Evolutionary conservation across 1,139 yeast species (phyloP).

Genomic region (Lodderomyces beijingensis): DNA sequence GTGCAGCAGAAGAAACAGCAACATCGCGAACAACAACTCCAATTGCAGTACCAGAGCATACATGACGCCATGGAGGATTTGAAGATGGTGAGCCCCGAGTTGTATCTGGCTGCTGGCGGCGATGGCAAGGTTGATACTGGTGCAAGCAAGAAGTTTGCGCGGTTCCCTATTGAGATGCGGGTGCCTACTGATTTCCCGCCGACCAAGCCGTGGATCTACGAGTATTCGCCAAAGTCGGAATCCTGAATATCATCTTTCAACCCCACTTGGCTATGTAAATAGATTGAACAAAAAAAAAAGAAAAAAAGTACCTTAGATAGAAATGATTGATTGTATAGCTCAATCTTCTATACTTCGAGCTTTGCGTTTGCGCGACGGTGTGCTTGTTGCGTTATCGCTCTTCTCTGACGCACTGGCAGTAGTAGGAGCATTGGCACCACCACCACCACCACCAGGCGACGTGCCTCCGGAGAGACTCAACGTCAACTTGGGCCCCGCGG

Average conservation of each 20-base stretch:
- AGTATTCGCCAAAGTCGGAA: constrained; percentile 28
- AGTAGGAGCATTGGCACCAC: too few species aligned
- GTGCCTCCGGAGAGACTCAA: constrained; percentile 1
- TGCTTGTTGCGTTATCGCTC: constrained; percentile 13
- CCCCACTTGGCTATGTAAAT: too few species aligned
- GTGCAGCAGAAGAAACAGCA: constrained; percentile 48
- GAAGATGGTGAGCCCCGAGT: constrained; percentile 40
- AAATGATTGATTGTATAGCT: constrained; percentile 1
- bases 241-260: background rate
- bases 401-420: too few species aligned
- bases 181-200: constrained; percentile 94
- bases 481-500: constrained; percentile 6
- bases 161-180: constrained; percentile 72
- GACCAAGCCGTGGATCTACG: constrained; percentile 72
- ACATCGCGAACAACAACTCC: constrained; percentile 44
- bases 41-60: constrained; percentile 64
- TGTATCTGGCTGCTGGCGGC: constrained; percentile 44
- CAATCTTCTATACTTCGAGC: constrained; percentile 27
- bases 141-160: constrained; percentile 22
- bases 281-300: background rate
- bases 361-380: constrained; percentile 37
- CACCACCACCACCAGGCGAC: background rate
- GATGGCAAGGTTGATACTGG: constrained; percentile 15
- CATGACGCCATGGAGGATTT: constrained; percentile 72
- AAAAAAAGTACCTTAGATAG: constrained; percentile 1